Conservation (phyloP, 2,329 filamentous ascomycete species). For the Coleophoma cylindrospora region DNA sequence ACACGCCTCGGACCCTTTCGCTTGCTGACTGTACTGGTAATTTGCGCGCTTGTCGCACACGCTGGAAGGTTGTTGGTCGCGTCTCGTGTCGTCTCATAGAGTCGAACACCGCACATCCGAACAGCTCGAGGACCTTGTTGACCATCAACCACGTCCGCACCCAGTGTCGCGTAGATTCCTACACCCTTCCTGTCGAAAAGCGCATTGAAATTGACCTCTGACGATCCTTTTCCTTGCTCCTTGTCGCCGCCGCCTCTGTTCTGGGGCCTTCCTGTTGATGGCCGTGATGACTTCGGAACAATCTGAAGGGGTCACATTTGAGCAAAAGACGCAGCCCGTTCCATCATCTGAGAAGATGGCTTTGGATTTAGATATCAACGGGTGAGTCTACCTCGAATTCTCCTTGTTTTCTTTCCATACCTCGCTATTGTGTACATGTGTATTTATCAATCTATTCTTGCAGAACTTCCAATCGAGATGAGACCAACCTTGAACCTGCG, state of each 20-base stretch:
- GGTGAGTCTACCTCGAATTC: constrained; percentile 44
- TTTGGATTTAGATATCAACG: constrained; percentile 48
- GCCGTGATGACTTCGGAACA: constrained; percentile 48
- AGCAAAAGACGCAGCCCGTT: constrained; percentile 45
- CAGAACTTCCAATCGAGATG: constrained; percentile 25
- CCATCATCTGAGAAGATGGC: constrained; percentile 44
- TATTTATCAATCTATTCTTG: constrained; percentile 26
- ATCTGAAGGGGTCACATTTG: constrained; percentile 29
- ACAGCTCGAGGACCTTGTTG: not conserved
- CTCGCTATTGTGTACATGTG: constrained; percentile 21
- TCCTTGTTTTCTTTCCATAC: constrained; percentile 17
- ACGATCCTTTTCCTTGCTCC: not conserved
- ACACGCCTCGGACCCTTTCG: too few species aligned
- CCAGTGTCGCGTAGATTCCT: not conserved
- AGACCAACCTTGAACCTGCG: constrained; percentile 17
- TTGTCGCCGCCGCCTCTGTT: constrained; percentile 11
- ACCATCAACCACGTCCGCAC: not conserved
- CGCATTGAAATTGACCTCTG: constrained; percentile 1
- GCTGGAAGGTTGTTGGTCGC: too few species aligned
- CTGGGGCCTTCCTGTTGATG: constrained; percentile 33
- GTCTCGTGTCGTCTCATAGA: too few species aligned
- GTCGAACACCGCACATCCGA: not conserved
- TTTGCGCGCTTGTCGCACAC: not conserved
- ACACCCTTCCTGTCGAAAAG: not conserved
- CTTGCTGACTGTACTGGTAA: not conserved